These are phyloP conservation scores for Fusarium sp. DNA, from an alignment of 2,329 filamentous ascomycete species.

Conservation along the genomic window DNA sequence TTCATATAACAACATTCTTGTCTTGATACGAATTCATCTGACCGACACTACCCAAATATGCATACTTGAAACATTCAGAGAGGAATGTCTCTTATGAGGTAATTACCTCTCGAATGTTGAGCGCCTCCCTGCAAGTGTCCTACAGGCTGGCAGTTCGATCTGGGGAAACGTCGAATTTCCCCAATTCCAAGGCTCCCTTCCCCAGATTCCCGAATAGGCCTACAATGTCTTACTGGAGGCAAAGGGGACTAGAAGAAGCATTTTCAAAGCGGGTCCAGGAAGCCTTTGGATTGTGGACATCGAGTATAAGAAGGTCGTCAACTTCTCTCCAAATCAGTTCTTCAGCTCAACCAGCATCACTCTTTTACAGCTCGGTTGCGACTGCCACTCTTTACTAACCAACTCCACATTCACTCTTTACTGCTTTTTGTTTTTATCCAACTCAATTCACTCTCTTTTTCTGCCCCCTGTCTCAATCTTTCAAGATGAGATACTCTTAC, in stretches of 20 bases:
- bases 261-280: neutral
- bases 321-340: constrained; percentile 20
- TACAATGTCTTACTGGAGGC: neutral
- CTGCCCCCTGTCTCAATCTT: neutral
- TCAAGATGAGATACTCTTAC: constrained; percentile 40
- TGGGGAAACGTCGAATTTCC: constrained; percentile 33
- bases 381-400: constrained; percentile 37
- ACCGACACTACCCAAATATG: neutral
- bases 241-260: accelerated
- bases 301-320: constrained; percentile 32
- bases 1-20: constrained; percentile 15
- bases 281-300: too few species aligned
- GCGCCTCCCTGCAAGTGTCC: constrained; percentile 1
- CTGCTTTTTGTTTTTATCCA: constrained; percentile 17
- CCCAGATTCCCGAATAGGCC: neutral
- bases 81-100: constrained; percentile 2
- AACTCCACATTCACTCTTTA: constrained; percentile 20
- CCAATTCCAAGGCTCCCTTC: constrained; percentile 33
- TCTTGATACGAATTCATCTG: neutral
- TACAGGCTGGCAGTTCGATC: constrained; percentile 1
- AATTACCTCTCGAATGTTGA: neutral
- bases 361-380: constrained; percentile 37
- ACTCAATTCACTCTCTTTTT: constrained; percentile 29
- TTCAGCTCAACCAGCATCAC: constrained; percentile 39
- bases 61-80: constrained; percentile 28